These are phyloP conservation scores for Fusarium heterosporum DNA, from an alignment of 2,329 filamentous ascomycete genomes.

Conservation along the genomic window DNA sequence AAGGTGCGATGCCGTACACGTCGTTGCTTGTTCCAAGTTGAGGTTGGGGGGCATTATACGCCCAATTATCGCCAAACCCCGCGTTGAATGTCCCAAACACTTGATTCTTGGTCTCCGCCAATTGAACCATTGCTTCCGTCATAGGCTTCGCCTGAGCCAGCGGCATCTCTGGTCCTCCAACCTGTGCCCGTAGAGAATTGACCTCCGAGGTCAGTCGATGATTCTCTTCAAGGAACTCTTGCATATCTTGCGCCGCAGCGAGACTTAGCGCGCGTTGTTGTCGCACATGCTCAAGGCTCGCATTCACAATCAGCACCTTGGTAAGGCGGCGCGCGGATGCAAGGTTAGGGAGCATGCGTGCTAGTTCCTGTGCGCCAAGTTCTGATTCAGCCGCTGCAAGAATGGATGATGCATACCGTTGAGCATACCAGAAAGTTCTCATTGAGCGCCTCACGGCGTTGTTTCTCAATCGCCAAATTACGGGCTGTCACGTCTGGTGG, in stretches of 20 bases:
- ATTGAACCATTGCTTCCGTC: slow-evolving; percentile 19
- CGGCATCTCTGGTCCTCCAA: background rate
- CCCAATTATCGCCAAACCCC: slow-evolving; percentile 19
- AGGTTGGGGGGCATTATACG: background rate
- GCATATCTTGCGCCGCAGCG: slow-evolving; percentile 1
- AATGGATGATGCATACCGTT: background rate
- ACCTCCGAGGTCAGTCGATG: slow-evolving; percentile 5
- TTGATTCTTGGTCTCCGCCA: slow-evolving; percentile 14
- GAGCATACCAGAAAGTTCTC: slow-evolving; percentile 21
- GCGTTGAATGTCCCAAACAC: slow-evolving; percentile 12
- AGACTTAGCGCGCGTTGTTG: slow-evolving; percentile 7
- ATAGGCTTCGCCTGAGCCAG: background rate
- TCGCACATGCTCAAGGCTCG: slow-evolving; percentile 17
- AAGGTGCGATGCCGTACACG: background rate
- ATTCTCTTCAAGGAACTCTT: slow-evolving; percentile 5
- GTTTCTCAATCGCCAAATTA: slow-evolving; percentile 26
- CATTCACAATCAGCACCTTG: slow-evolving; percentile 27
- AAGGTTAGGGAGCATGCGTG: slow-evolving; percentile 12
- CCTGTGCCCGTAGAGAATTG: slow-evolving; percentile 14
- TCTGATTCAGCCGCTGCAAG: background rate
- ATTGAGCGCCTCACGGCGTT: slow-evolving; percentile 19
- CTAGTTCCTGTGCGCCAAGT: slow-evolving; percentile 7
- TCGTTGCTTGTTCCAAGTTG: background rate
- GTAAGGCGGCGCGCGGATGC: slow-evolving; percentile 15
- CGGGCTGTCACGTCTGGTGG: slow-evolving; percentile 21